Evolutionary conservation across 2,329 filamentous ascomycete genomes (phyloP).

Genomic region (Colletotrichum costaricense): DNA sequence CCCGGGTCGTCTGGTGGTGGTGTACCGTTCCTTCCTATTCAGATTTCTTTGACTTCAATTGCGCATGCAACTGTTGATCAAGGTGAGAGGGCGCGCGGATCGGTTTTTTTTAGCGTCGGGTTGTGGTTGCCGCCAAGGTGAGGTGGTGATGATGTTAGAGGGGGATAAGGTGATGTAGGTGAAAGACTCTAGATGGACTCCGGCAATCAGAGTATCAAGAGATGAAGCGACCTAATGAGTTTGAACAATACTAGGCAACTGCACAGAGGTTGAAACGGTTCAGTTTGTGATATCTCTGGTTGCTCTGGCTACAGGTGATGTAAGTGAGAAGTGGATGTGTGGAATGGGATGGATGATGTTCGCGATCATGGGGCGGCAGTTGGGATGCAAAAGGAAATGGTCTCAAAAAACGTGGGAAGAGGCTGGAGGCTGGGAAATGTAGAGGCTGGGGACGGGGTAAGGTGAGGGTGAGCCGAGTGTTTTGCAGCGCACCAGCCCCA

Average conservation of each 20-base stretch:
- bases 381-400: constrained; percentile 32
- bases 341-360: constrained; percentile 34
- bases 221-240: neutral
- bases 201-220: constrained; percentile 16
- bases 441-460: constrained; percentile 28
- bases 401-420: constrained; percentile 27
- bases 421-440: constrained; percentile 34
- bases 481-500: constrained; percentile 31
- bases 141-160: neutral
- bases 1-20: neutral
- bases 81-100: neutral
- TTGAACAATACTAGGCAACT: constrained; percentile 13
- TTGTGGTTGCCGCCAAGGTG: neutral
- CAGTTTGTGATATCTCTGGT: constrained; percentile 25
- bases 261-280: neutral
- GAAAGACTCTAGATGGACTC: constrained; percentile 1
- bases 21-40: constrained; percentile 24
- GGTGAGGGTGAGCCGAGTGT: constrained; percentile 6
- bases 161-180: neutral
- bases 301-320: constrained; percentile 35
- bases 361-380: constrained; percentile 32
- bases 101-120: neutral
- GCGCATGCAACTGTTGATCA: neutral
- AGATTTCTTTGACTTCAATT: neutral
- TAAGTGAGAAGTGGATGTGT: constrained; percentile 34